Evolutionary conservation across 805 yeast genomes (phyloP).

Genomic region (Yarrowia sp.): DNA sequence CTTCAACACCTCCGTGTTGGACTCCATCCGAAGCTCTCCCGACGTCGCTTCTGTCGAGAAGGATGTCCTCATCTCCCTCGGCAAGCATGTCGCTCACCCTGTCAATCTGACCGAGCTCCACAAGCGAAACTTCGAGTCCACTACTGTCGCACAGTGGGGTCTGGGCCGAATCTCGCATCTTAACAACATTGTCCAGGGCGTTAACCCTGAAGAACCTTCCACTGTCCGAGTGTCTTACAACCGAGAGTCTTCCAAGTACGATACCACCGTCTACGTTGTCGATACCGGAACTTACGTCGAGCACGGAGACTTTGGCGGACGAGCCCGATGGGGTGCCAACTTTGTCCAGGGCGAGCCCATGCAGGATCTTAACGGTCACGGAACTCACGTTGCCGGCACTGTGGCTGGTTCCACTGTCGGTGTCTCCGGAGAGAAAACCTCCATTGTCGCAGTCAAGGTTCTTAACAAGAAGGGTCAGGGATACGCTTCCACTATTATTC

Average conservation of each 20-base stretch:
- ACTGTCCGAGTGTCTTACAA: constrained; percentile 46
- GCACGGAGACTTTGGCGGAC: constrained; percentile 54
- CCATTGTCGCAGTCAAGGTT: constrained; percentile 54
- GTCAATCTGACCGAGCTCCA: constrained; percentile 11
- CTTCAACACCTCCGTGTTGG: constrained; percentile 11
- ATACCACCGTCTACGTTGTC: constrained; percentile 46
- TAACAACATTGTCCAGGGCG: constrained; percentile 39
- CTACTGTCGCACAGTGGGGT: constrained; percentile 76
- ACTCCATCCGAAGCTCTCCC: constrained; percentile 5
- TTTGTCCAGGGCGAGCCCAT: constrained; percentile 46
- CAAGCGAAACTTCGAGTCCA: constrained; percentile 51
- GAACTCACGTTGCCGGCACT: constrained; percentile 61
- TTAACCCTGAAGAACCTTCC: constrained; percentile 37
- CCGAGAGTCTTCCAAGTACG: constrained; percentile 61
- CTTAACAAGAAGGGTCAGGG: constrained; percentile 54
- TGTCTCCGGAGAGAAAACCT: constrained; percentile 46
- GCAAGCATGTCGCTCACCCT: not conserved
- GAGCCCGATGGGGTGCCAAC: constrained; percentile 56
- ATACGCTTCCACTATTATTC: constrained; percentile 52
- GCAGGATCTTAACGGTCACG: constrained; percentile 55
- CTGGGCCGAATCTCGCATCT: constrained; percentile 85
- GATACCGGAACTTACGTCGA: constrained; percentile 53
- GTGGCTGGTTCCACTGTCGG: constrained; percentile 53
- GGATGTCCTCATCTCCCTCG: constrained; percentile 56
- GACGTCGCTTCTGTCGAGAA: constrained; percentile 50